phyloP scores from a whole-genome alignment of 768 basidiomycete species.

The Favolaschia claudopus region DNA sequence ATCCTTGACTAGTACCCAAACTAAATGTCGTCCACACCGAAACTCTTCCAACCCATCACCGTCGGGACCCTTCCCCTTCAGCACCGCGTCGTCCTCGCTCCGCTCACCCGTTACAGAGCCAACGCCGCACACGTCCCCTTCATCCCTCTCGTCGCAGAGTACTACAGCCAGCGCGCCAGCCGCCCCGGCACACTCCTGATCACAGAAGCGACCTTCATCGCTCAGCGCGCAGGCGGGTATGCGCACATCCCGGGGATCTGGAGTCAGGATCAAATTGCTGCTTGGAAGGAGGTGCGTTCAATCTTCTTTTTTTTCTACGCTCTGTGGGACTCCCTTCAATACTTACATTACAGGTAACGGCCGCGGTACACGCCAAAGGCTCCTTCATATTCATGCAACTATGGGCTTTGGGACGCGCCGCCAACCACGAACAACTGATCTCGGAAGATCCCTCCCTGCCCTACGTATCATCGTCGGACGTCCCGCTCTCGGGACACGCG shows the following conservation, averaged over 20 bases:
- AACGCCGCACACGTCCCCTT: constrained; percentile 37
- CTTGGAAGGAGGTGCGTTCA: constrained; percentile 21
- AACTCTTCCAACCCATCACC: constrained; percentile 43
- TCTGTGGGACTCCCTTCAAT: neutral
- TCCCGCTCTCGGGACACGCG: constrained; percentile 9
- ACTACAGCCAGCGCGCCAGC: constrained; percentile 49
- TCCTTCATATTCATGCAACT: constrained; percentile 50
- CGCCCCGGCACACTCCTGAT: constrained; percentile 53
- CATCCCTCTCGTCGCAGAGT: constrained; percentile 40
- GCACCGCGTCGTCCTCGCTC: constrained; percentile 54
- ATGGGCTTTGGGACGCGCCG: constrained; percentile 50
- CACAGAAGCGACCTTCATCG: constrained; percentile 52
- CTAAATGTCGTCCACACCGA: too few relatives aligned
- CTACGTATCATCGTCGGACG: constrained; percentile 34
- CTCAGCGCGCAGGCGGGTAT: constrained; percentile 44
- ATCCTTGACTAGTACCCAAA: too few relatives aligned
- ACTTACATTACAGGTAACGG: constrained; percentile 34
- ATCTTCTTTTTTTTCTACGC: neutral
- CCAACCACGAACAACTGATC: constrained; percentile 25
- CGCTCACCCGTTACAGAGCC: constrained; percentile 50
- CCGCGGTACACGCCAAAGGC: constrained; percentile 48
- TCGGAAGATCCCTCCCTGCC: constrained; percentile 23
- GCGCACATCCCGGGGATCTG: constrained; percentile 58
- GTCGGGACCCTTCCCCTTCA: constrained; percentile 40
- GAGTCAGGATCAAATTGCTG: constrained; percentile 51